These are phyloP conservation scores for Brassica carinata DNA, from an alignment of 345 rosid species.

Conservation along the genomic window DNA sequence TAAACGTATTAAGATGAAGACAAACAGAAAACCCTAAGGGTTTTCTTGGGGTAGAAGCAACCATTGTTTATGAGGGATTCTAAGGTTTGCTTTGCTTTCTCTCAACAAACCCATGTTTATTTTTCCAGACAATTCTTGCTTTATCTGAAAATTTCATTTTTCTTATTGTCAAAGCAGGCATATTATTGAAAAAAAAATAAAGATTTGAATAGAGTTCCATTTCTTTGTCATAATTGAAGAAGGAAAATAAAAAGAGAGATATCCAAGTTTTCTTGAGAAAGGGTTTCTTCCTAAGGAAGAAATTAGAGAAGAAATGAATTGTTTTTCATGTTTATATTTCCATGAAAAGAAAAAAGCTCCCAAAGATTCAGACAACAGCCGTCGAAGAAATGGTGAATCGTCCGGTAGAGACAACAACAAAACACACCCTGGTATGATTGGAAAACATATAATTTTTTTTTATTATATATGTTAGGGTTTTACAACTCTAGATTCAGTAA, in stretches of 20 bases:
- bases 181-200: neutral
- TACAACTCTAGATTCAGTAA: neutral
- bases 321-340: slow-evolving; percentile 74
- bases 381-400: slow-evolving; percentile 37
- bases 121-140: neutral
- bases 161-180: slow-evolving; percentile 26
- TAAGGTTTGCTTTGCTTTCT: slow-evolving; percentile 29
- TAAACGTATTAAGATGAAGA: neutral
- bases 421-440: slow-evolving; percentile 38
- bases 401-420: slow-evolving; percentile 39
- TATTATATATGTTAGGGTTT: slow-evolving; percentile 1
- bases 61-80: slow-evolving; percentile 22
- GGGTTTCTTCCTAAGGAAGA: neutral
- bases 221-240: neutral
- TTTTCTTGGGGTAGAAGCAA: slow-evolving; percentile 31
- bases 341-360: slow-evolving; percentile 49
- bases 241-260: neutral
- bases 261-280: neutral
- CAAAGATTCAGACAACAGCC: slow-evolving; percentile 34
- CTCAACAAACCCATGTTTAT: neutral
- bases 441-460: no score
- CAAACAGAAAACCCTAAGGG: slow-evolving; percentile 30
- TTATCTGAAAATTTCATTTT: neutral
- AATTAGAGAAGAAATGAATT: slow-evolving; percentile 54
- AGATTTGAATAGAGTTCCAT: neutral